phyloP scores from a whole-genome alignment of 83 land plant species.

The Thuja plicata region DNA sequence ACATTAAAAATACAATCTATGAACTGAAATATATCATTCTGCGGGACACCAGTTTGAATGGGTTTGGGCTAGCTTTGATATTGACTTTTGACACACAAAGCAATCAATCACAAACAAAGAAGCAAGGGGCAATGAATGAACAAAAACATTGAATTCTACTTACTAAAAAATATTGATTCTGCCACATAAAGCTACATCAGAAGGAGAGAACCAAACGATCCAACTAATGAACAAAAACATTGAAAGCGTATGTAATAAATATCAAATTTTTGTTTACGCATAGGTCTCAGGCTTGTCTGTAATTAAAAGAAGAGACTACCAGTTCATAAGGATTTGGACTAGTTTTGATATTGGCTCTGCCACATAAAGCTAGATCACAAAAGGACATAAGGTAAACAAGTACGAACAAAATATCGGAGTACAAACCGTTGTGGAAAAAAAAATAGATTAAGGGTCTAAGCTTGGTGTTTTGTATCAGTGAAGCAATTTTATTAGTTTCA shows the following conservation, averaged over 20 bases:
- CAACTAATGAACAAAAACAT: neutral
- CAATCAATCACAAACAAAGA: neutral
- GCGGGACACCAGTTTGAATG: no score
- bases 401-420: neutral
- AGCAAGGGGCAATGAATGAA: no score
- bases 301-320: neutral
- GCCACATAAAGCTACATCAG: neutral
- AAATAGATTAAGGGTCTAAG: neutral
- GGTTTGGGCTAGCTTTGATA: no score
- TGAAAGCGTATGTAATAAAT: neutral
- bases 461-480: neutral
- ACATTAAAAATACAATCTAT: no score
- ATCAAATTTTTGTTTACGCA: neutral
- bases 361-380: no score
- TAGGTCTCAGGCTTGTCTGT: neutral
- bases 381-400: no score
- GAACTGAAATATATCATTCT: no score
- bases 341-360: no score
- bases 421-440: neutral
- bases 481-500: no score
- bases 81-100: no score
- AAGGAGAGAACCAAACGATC: neutral
- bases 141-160: neutral
- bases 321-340: neutral
- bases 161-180: neutral